Base-by-base conservation (phyloP, 306 rosid genomes). In the Castanea mollissima region DNA sequence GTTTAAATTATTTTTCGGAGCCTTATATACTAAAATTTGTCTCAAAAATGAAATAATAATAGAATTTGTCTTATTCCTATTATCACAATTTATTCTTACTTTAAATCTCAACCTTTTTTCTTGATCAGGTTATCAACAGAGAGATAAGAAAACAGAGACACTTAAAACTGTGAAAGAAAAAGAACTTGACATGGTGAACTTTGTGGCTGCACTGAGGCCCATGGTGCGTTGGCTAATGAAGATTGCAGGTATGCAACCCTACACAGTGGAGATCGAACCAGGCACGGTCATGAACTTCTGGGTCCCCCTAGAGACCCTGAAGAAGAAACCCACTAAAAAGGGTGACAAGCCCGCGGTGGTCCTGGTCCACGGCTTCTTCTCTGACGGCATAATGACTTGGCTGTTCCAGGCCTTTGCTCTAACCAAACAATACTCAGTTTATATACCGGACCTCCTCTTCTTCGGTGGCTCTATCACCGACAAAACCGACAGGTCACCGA, bases 371-470 rank as follows among this genome's bases (percentile, higher is more conserved):
- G 99, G 99, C 5, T 95, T 94, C 69, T 93, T 97, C 0, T 80
- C 84, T 1, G 99, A 94, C 38, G 99, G 99, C 1, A 87, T 94
- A 1, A 92, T 94, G 78, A 94, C 86, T 4, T 94, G 98, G 98
- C 92, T 85, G 41, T 85, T 86, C 55, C 98, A 94, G 75, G 80
- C 92, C 0, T 85, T 74, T 2, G 73, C 92, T 2, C 55, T 94
- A 7, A 52, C 90, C 0, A 92, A 89, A 76, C 73, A 78, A 0
- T 90, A 92, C 83, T 85, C 90, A 0, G 98, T 94, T 4, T 92
- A 92, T 74, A 91, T 94, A 13, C 96, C 98, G 0, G 98, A 94
- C 84, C 87, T 94, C 12, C 87, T 92, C 18, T 94, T 94, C 74
- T 94, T 94, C 23, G 98, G 98, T 1, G 94, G 83, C n/a, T 94